phyloP scores from a whole-genome alignment of 208 protist species.

The Wallacemonas sp. region DNA sequence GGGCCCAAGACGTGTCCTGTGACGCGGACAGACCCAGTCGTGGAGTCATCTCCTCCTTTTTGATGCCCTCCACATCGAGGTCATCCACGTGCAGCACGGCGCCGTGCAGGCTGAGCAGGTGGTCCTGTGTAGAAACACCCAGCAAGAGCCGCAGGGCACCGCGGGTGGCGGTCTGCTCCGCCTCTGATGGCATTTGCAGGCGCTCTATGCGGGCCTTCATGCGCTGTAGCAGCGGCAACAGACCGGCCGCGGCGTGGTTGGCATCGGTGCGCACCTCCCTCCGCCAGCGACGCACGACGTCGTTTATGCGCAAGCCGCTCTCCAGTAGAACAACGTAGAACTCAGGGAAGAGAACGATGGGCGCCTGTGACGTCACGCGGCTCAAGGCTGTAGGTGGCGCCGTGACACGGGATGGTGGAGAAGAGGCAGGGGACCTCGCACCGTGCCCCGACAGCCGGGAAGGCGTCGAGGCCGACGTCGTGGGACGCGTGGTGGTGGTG shows the following conservation, averaged over 20 bases:
- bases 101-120: conserved; percentile 31
- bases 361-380: neutral
- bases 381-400: conserved; percentile 3
- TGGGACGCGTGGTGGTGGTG: too few relatives aligned
- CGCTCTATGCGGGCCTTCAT: conserved; percentile 30
- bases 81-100: conserved; percentile 55
- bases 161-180: conserved; percentile 32
- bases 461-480: too few relatives aligned
- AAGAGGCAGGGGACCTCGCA: too few relatives aligned
- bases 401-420: too few relatives aligned
- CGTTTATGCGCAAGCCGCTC: conserved; percentile 27
- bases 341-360: conserved; percentile 21
- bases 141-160: conserved; percentile 48
- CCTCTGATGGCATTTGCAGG: conserved; percentile 21
- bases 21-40: conserved; percentile 40
- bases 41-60: conserved; percentile 49
- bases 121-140: conserved; percentile 40
- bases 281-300: conserved; percentile 33
- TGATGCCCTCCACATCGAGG: conserved; percentile 45
- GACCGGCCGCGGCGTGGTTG: conserved; percentile 33
- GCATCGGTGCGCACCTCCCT: conserved; percentile 21
- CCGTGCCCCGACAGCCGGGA: neutral
- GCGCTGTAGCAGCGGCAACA: conserved; percentile 37
- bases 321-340: conserved; percentile 44
- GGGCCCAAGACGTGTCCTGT: conserved; percentile 17